These are phyloP conservation scores for Phylloporus scabripes DNA, from an alignment of 768 basidiomycete genomes.

Conservation along the genomic window DNA sequence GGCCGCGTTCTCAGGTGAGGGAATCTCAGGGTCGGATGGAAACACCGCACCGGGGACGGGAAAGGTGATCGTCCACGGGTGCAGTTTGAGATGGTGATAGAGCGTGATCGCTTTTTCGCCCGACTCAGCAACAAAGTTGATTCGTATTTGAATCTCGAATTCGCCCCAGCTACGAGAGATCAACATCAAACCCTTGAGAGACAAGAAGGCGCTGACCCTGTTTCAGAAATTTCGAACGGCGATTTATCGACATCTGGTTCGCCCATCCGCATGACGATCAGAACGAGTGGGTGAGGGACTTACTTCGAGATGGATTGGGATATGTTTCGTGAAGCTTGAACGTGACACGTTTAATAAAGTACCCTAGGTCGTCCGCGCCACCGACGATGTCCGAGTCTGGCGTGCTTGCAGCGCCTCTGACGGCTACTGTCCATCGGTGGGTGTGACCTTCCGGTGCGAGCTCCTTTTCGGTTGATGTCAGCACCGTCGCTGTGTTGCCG, in stretches of 20 bases:
- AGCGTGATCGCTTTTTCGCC: slow-evolving; percentile 85
- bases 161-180: slow-evolving; percentile 78
- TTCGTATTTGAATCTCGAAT: slow-evolving; percentile 91
- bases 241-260: slow-evolving; percentile 79
- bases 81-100: slow-evolving; percentile 93
- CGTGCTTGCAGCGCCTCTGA: slow-evolving; percentile 79
- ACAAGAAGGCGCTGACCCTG: slow-evolving; percentile 52
- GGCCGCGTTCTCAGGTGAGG: slow-evolving; percentile 59
- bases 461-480: slow-evolving; percentile 70
- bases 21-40: slow-evolving; percentile 56
- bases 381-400: slow-evolving; percentile 75
- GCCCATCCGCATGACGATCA: not conserved
- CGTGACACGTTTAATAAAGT: slow-evolving; percentile 93
- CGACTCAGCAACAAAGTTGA: slow-evolving; percentile 84
- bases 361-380: slow-evolving; percentile 82
- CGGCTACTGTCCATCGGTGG: slow-evolving; percentile 94
- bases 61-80: slow-evolving; percentile 66
- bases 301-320: slow-evolving; percentile 83
- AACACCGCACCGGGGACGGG: slow-evolving; percentile 11
- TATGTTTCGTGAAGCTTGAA: slow-evolving; percentile 99
- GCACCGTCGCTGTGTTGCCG: slow-evolving; percentile 83
- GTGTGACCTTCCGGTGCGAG: slow-evolving; percentile 68
- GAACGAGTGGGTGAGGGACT: slow-evolving; percentile 19
- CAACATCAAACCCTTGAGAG: not conserved
- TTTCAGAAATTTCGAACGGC: slow-evolving; percentile 94